A percentile compares a stretch with the other conserved stretches of the same genome.
These are phyloP conservation scores for Clarkia xantiana DNA, from an alignment of 345 rosid species.

Conservation along the genomic window DNA sequence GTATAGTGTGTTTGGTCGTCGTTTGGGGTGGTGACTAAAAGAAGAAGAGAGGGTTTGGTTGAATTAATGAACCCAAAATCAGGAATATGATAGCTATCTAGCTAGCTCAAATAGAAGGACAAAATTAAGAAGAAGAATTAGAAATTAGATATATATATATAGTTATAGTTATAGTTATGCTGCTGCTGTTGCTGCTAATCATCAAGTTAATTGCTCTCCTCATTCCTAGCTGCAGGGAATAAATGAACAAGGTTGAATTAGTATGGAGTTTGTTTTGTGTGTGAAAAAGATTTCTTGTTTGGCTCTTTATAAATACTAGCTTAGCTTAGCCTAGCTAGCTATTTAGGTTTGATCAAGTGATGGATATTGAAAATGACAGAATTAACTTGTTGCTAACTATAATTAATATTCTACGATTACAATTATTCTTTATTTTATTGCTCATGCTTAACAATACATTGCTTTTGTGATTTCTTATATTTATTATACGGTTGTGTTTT, in stretches of 20 bases:
- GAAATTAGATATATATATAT: too few species aligned
- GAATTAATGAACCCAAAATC: constrained; percentile 20
- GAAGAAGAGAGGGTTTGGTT: constrained; percentile 12
- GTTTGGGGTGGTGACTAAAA: constrained; percentile 1
- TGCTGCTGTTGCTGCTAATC: too few species aligned
- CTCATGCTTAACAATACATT: too few species aligned
- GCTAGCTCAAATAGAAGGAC: constrained; percentile 17
- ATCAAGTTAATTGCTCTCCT: too few species aligned
- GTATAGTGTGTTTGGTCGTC: not conserved
- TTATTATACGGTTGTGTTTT: too few species aligned
- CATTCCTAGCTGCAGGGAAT: constrained; percentile 15
- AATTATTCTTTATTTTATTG: too few species aligned
- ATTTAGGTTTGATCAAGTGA: constrained; percentile 6
- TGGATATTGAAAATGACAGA: not conserved
- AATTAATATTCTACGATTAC: too few species aligned
- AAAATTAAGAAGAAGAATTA: constrained; percentile 24
- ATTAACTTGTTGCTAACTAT: too few species aligned
- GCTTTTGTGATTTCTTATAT: too few species aligned
- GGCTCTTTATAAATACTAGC: constrained; percentile 35
- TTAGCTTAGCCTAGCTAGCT: constrained; percentile 1
- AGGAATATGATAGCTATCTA: constrained; percentile 18
- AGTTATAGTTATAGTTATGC: too few species aligned
- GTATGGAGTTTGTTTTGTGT: constrained; percentile 5
- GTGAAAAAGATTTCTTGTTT: constrained; percentile 33
- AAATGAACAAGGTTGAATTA: constrained; percentile 4